Conservation (phyloP, 2,329 filamentous ascomycete species). For the Talaromyces sp. region DNA sequence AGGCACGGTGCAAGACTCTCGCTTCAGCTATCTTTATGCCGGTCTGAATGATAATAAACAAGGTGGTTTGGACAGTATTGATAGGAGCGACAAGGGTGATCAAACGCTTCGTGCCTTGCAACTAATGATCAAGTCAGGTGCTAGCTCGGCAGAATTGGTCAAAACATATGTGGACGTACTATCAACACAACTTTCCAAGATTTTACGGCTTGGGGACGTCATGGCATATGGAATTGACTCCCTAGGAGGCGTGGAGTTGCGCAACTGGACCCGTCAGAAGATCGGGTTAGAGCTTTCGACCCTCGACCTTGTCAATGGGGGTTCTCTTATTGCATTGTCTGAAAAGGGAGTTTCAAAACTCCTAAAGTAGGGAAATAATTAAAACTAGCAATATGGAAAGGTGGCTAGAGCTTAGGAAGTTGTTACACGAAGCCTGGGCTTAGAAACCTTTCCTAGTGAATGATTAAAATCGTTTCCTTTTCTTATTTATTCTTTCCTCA, state of each 20-base stretch:
- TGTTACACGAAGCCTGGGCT: too few species aligned
- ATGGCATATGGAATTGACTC: constrained; percentile 12
- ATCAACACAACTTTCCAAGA: constrained; percentile 8
- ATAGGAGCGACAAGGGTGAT: background rate
- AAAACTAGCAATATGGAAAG: too few species aligned
- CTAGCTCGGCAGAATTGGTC: background rate
- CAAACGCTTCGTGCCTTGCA: background rate
- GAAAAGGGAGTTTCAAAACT: background rate
- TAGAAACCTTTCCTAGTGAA: too few species aligned
- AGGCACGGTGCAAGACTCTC: background rate
- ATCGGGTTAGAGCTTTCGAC: constrained; percentile 10
- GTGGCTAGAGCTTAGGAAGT: too few species aligned
- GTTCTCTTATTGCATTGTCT: background rate
- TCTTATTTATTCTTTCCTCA: too few species aligned
- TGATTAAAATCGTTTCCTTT: too few species aligned
- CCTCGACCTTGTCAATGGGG: background rate
- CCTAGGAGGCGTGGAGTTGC: constrained; percentile 15
- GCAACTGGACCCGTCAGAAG: constrained; percentile 14
- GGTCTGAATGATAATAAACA: background rate
- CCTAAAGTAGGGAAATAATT: background rate
- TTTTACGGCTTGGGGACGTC: constrained; percentile 7
- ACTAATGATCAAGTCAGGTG: background rate
- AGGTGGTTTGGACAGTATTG: background rate
- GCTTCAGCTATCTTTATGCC: background rate
- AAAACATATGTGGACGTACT: background rate